Conservation (phyloP, 2,329 filamentous ascomycete genomes). For the Penicillium brevicompactum region DNA sequence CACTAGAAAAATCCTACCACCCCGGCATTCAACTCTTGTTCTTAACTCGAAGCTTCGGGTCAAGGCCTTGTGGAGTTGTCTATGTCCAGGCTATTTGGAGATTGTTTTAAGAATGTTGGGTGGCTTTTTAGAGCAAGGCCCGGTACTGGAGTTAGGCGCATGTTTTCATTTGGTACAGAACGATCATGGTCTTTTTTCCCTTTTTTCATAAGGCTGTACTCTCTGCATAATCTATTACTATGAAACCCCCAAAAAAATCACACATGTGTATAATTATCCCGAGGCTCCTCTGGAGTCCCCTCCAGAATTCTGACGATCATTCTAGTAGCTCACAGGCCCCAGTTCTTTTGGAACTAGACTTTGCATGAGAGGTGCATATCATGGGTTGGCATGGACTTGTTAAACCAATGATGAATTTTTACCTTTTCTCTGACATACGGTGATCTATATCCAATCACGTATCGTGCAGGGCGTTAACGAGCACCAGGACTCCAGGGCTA, state of each 20-base stretch:
- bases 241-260: not conserved
- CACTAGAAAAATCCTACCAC: conserved; percentile 4
- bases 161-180: not conserved
- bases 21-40: not conserved
- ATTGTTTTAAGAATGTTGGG: not conserved
- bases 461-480: not conserved
- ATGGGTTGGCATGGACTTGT: not conserved
- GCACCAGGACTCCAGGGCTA: not conserved
- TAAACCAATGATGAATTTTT: not conserved
- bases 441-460: not conserved
- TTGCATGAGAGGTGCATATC: not conserved
- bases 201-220: not conserved
- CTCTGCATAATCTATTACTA: not conserved
- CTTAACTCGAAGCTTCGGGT: not conserved
- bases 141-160: not conserved
- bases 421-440: not conserved
- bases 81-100: not conserved
- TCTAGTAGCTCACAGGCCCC: not conserved
- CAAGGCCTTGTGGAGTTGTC: not conserved
- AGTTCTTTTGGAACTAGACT: not conserved
- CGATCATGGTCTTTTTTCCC: not conserved
- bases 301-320: too few species aligned
- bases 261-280: not conserved
- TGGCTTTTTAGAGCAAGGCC: not conserved
- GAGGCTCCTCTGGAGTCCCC: too few species aligned